Evolutionary conservation across 2,329 filamentous ascomycete genomes (phyloP), one percentile per base, ranked within the genome.

Genomic region (Aspergillus fumigatiaffinis): DNA sequence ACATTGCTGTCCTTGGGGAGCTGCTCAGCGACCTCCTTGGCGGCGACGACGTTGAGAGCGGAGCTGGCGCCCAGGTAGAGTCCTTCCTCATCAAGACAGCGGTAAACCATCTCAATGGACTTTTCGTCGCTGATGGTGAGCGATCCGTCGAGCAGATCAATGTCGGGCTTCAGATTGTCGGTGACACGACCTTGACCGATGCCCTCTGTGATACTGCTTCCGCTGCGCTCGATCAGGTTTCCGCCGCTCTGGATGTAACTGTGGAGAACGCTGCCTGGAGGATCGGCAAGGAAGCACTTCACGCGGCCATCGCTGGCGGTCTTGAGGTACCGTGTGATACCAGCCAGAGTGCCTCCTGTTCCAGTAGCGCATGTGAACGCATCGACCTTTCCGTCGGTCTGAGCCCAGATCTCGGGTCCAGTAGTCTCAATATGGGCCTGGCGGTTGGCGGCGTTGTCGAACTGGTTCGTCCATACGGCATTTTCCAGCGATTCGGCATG

Each of bases 401-500:
- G 94, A 28, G 87, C 80, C 94, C 94, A 99, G 71, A 99, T 96
- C 77, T 99, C 94, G 0, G 94, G 94, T 0, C 94, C 94, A 0
- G 94, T 99, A 1, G 93, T 97, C 80, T 97, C 93, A 66, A 97
- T 88, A 73, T 99, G 94, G 50, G 94, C 94, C 69, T 90, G 87
- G 53, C 94, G 84, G 77, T 99, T 99, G 53, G 94, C 94, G 53
- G 83, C 87, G 79, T 99, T 99, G 75, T 99, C 94, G 77, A 99
- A 99, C 78, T 99, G 94, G 77, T 99, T 95, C 48, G 94, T 99
- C 94, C 94, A 99, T 14, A 97, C 92, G 8, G 93, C 92, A 68
- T 94, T 94, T 17, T 91, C 87, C 51, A 95, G 77, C 2, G 81
- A 75, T 73, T 94, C 92, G n/a, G 94, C 94, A 76, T 97, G 93